A percentile compares a stretch with the other conserved stretches of the same genome.
These are phyloP conservation scores for Trichoderma brevicompactum DNA, from an alignment of 2,329 filamentous ascomycete genomes.

Conservation along the genomic window DNA sequence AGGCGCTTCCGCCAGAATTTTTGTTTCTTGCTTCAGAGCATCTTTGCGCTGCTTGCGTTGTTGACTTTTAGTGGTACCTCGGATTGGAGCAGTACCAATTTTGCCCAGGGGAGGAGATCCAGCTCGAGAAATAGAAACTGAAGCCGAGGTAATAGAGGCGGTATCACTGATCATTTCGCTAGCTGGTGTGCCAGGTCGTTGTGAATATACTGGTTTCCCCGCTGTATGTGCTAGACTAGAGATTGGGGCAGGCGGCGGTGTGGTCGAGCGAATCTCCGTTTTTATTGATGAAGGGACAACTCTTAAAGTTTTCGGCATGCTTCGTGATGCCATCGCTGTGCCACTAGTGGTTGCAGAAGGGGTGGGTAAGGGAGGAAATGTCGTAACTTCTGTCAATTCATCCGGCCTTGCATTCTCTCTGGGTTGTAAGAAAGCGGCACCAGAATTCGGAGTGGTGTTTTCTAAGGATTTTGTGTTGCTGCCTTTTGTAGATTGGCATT, in stretches of 20 bases:
- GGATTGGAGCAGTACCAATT: slow-evolving; percentile 70
- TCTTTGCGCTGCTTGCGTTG: slow-evolving; percentile 77
- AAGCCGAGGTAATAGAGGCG: slow-evolving; percentile 73
- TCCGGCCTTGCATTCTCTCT: slow-evolving; percentile 1
- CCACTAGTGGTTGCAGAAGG: slow-evolving; percentile 44
- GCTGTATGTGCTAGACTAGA: slow-evolving; percentile 39
- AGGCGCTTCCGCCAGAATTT: slow-evolving; percentile 55
- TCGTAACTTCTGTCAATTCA: slow-evolving; percentile 39
- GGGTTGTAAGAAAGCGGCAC: neutral
- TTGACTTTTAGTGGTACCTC: slow-evolving; percentile 75
- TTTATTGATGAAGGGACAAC: slow-evolving; percentile 55
- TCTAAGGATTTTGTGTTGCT: neutral
- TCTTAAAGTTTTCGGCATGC: slow-evolving; percentile 68
- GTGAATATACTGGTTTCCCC: slow-evolving; percentile 32
- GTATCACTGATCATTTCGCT: slow-evolving; percentile 79
- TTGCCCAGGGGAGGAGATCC: slow-evolving; percentile 70
- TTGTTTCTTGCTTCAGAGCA: slow-evolving; percentile 65
- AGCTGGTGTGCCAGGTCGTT: slow-evolving; percentile 71
- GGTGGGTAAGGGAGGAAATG: slow-evolving; percentile 57
- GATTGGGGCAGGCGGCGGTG: neutral
- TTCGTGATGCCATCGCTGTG: slow-evolving; percentile 56
- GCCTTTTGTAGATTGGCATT: neutral
- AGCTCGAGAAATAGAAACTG: slow-evolving; percentile 68
- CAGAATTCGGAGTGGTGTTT: neutral
- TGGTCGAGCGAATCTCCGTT: slow-evolving; percentile 4